Evolutionary conservation across 2,329 filamentous ascomycete species (phyloP).

Genomic region (Colletotrichum incanum): DNA sequence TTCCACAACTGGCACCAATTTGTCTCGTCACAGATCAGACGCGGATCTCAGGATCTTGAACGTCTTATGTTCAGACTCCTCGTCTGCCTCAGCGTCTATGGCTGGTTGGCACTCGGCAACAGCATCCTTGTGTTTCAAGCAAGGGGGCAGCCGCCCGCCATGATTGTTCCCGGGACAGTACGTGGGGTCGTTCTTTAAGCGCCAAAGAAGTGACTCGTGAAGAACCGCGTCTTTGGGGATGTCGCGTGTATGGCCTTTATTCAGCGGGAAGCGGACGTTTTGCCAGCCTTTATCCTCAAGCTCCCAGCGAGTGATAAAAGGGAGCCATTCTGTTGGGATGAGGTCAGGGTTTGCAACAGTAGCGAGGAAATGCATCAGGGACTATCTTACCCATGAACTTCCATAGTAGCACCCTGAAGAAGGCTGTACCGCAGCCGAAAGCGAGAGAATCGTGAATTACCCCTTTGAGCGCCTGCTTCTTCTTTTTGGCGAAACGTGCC

Average conservation of each 20-base stretch:
- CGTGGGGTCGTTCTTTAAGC: constrained; percentile 49
- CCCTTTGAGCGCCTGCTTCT: constrained; percentile 51
- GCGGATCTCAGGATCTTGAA: constrained; percentile 18
- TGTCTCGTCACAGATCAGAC: not conserved
- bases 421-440: constrained; percentile 55
- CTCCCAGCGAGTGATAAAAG: constrained; percentile 59
- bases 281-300: constrained; percentile 52
- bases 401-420: constrained; percentile 59
- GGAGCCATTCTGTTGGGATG: constrained; percentile 53
- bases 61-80: constrained; percentile 12
- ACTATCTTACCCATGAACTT: constrained; percentile 58
- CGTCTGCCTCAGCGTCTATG: not conserved
- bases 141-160: constrained; percentile 49
- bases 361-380: rapidly evolving
- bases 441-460: constrained; percentile 58
- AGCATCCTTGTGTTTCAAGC: constrained; percentile 47
- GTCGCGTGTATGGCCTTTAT: constrained; percentile 55
- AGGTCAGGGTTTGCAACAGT: not conserved
- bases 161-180: constrained; percentile 56
- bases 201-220: constrained; percentile 56
- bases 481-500: constrained; percentile 44
- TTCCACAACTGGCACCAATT: not conserved
- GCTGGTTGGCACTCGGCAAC: constrained; percentile 18
- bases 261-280: constrained; percentile 56
- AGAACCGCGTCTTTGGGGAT: constrained; percentile 58